Evolutionary conservation across 2,329 filamentous ascomycete species (phyloP).

Genomic region (Daldinia sp.): DNA sequence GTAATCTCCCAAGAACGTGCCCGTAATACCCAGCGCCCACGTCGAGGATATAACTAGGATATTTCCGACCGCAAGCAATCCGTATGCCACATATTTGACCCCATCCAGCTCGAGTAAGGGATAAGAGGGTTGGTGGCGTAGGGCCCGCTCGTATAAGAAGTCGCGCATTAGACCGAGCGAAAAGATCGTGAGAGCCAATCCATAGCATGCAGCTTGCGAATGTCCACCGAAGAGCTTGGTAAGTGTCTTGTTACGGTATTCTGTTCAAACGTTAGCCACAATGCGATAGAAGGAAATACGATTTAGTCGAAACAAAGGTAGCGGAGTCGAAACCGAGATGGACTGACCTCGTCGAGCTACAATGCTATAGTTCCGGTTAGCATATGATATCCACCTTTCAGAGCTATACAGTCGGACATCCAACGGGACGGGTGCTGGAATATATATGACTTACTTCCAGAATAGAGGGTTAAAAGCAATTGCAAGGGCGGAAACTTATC

Average conservation of each 20-base stretch:
- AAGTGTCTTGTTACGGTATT: slow-evolving; percentile 90
- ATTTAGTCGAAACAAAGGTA: background rate
- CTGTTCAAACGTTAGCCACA: slow-evolving; percentile 56
- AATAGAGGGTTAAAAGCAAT: slow-evolving; percentile 98
- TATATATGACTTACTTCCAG: slow-evolving; percentile 84
- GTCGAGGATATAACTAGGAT: slow-evolving; percentile 87
- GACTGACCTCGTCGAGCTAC: slow-evolving; percentile 79
- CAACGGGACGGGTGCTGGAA: background rate
- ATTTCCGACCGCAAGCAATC: slow-evolving; percentile 79
- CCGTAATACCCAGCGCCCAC: slow-evolving; percentile 90
- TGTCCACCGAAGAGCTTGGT: slow-evolving; percentile 86
- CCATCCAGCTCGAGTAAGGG: slow-evolving; percentile 71
- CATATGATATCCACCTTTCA: slow-evolving; percentile 15
- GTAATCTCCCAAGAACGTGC: slow-evolving; percentile 97
- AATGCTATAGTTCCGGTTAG: slow-evolving; percentile 65
- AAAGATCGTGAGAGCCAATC: slow-evolving; percentile 89
- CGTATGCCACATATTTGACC: slow-evolving; percentile 71
- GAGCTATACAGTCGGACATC: slow-evolving; percentile 17
- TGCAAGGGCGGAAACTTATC: slow-evolving; percentile 76
- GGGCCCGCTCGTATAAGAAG: slow-evolving; percentile 83
- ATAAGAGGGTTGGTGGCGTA: slow-evolving; percentile 78
- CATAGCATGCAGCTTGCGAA: slow-evolving; percentile 84
- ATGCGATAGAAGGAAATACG: background rate
- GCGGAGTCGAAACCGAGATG: slow-evolving; percentile 18
- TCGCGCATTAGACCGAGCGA: slow-evolving; percentile 89